Evolutionary conservation across 2,329 filamentous ascomycete species (phyloP), one percentile per base, ranked within the genome.

Genomic region (Mycosphaerelloides madeirae): DNA sequence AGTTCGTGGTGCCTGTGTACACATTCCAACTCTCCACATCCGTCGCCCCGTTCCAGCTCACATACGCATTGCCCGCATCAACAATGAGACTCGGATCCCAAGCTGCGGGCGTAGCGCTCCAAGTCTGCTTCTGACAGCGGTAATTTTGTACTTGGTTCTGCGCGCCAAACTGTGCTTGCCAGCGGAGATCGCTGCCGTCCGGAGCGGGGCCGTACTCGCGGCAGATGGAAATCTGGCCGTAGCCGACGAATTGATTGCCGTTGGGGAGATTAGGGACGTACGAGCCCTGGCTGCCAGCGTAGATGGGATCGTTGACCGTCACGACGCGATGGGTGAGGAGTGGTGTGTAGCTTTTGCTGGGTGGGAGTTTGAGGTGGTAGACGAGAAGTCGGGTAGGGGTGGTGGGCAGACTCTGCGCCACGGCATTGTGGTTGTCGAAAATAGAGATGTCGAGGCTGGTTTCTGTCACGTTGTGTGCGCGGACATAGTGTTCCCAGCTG

Each of bases 31-130:
- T 47, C 28, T 48, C 35, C 2, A 61, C 57, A 29, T 61, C 57
- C 9, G 58, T 61, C 12, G 59, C 59, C 7, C 57, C 59, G 38
- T 61, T 61, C 59, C 58, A 60, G 43, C 51, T 57, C 19, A 58
- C 54, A 35, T 54, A 60, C 19, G 42, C 48, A 29, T 15, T 12
- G 12, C 33, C 33, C 3, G 19, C 28, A n/a, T 50, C 42, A 13
- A 44, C 44, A 2, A 49, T 29, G 2, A 46, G n/a, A 35, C 31
- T 28, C 7, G 38, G 39, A 6, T n/a, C 15, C 31, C 31, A 32
- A 9, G 41, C 32, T 16, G 36, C 32, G 1, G 55, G 58, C 11
- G 46, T 56, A 2, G 38, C 58, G 19, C 48, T 39, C 58, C 58
- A 61, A 8, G 29, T 29, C 25, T 51, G 31, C 46, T 59, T 57